A percentile compares a stretch with the other conserved stretches of the same genome.
Evolutionary conservation across 2,329 filamentous ascomycete species (phyloP).

Genomic region (Botrytis medusae): DNA sequence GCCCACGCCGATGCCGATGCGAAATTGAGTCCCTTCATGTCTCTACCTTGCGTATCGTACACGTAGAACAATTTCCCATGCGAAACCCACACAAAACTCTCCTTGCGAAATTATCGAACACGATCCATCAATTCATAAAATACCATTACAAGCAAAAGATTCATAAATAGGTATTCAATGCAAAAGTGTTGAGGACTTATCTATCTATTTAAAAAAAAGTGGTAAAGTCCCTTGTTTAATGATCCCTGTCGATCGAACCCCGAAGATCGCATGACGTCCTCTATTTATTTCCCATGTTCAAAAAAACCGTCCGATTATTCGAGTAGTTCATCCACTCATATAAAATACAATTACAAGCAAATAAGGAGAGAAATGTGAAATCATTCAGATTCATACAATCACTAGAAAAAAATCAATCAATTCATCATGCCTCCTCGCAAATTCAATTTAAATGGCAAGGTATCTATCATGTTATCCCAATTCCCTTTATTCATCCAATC

Average conservation of each 20-base stretch:
- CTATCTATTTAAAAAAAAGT: slow-evolving; percentile 3
- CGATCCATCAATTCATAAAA: slow-evolving; percentile 9
- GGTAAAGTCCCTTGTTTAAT: slow-evolving; percentile 17
- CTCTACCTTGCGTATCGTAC: slow-evolving; percentile 4
- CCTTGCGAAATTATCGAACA: background rate
- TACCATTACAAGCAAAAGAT: background rate
- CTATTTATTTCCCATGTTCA: slow-evolving; percentile 18
- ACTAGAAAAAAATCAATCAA: background rate
- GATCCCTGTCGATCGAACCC: slow-evolving; percentile 21
- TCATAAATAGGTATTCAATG: slow-evolving; percentile 18
- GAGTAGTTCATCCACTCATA: background rate
- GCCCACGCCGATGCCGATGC: slow-evolving; percentile 25
- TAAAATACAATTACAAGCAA: background rate
- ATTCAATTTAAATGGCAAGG: slow-evolving; percentile 36
- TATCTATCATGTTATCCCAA: slow-evolving; percentile 16
- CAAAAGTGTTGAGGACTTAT: slow-evolving; percentile 22
- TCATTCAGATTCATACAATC: background rate
- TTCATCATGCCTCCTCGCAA: slow-evolving; percentile 30
- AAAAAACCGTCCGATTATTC: slow-evolving; percentile 8
- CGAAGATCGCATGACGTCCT: slow-evolving; percentile 23
- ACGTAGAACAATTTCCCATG: background rate
- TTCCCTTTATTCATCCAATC: background rate
- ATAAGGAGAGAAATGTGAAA: background rate
- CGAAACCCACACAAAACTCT: slow-evolving; percentile 9
- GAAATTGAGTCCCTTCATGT: slow-evolving; percentile 36